Conservation (phyloP, 305 asterid species). For the Coffea humblotiana region DNA sequence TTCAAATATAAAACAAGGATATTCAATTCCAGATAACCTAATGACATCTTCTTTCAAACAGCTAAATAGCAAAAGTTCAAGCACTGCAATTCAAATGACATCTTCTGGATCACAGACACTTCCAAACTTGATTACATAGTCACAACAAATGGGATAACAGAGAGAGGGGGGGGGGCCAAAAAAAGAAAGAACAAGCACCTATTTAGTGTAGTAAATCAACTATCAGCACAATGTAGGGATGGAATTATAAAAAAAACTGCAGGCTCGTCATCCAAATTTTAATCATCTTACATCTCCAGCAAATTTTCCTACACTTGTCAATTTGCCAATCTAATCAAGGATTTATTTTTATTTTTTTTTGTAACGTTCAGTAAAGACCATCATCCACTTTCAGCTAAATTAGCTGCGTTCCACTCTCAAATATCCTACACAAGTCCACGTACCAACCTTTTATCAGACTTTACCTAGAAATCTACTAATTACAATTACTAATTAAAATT, state of each 20-base stretch:
- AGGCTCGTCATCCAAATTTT: neutral
- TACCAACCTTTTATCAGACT: neutral
- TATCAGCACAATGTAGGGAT: neutral
- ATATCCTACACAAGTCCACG: neutral
- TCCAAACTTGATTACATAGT: no score
- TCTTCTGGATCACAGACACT: neutral
- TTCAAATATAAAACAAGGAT: no score
- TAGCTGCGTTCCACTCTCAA: neutral
- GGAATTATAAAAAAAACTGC: neutral
- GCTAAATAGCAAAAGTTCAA: neutral
- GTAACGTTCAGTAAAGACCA: neutral
- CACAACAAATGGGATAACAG: no score
- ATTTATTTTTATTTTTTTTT: neutral
- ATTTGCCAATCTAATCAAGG: neutral
- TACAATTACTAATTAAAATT: neutral
- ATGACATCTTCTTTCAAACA: neutral
- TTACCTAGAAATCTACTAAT: neutral
- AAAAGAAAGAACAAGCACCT: no score
- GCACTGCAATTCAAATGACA: neutral
- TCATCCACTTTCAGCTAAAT: neutral
- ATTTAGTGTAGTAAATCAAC: neutral
- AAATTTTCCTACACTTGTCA: neutral
- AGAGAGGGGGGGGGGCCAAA: no score
- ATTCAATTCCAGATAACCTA: neutral
- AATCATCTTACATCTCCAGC: neutral